Evolutionary conservation across 768 basidiomycete genomes (phyloP).

Genomic region (Lactifluus hygrophoroides): DNA sequence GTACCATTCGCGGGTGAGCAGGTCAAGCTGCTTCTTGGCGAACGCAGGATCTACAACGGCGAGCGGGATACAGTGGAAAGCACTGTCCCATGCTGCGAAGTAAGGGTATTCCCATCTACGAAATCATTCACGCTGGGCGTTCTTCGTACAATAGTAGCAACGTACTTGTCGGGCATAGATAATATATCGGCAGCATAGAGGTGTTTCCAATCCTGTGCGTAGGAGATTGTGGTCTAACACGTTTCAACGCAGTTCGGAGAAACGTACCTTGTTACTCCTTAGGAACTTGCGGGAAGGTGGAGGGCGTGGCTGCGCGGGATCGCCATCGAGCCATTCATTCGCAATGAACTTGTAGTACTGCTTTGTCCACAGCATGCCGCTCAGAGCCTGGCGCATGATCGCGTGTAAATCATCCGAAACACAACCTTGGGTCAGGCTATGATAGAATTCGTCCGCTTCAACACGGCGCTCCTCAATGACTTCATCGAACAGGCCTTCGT

Average conservation of each 20-base stretch:
- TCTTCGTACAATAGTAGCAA: background rate
- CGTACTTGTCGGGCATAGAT: constrained; percentile 97
- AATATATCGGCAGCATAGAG: constrained; percentile 92
- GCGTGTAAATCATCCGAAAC: constrained; percentile 90
- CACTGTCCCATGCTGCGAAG: constrained; percentile 97
- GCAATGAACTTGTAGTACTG: constrained; percentile 96
- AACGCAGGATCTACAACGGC: constrained; percentile 93
- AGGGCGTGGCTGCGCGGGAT: constrained; percentile 90
- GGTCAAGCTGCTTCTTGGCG: constrained; percentile 94
- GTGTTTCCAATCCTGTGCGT: constrained; percentile 84
- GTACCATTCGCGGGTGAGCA: constrained; percentile 98
- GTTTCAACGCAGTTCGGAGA: background rate
- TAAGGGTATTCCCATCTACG: constrained; percentile 96
- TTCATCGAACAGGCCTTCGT: constrained; percentile 86
- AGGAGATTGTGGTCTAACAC: background rate
- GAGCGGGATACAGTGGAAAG: constrained; percentile 98
- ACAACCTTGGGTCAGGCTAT: constrained; percentile 66
- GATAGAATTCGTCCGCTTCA: constrained; percentile 96
- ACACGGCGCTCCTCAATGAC: constrained; percentile 81
- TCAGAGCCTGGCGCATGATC: constrained; percentile 92
- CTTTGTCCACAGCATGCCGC: constrained; percentile 98
- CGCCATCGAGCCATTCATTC: constrained; percentile 93
- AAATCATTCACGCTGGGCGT: constrained; percentile 9
- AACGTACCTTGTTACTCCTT: constrained; percentile 59
- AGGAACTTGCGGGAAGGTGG: constrained; percentile 81